These are phyloP conservation scores for Neofusicoccum umdonicola DNA, from an alignment of 2,329 filamentous ascomycete genomes.

Conservation along the genomic window DNA sequence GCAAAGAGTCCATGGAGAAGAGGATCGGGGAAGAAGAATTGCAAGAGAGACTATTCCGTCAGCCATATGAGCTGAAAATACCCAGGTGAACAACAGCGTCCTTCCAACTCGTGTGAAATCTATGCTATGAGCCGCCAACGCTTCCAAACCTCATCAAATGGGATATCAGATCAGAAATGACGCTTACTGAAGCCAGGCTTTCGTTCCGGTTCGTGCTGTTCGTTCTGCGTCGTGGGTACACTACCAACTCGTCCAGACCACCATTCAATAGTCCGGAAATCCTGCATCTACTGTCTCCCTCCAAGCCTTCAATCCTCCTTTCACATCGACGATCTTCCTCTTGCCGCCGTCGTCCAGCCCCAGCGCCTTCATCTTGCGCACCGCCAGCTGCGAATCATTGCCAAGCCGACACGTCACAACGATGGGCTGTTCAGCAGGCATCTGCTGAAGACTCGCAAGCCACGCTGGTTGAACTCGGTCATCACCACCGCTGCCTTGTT, in stretches of 20 bases:
- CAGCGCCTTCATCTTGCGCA: conserved; percentile 62
- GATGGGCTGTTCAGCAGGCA: conserved; percentile 53
- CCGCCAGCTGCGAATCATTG: conserved; percentile 74
- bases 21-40: too few species aligned
- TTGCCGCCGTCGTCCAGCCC: conserved; percentile 47
- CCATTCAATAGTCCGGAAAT: conserved; percentile 57
- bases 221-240: too few species aligned
- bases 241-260: too few species aligned
- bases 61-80: too few species aligned
- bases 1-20: too few species aligned
- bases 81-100: neutral
- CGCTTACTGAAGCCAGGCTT: neutral
- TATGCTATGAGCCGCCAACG: neutral
- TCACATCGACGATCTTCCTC: conserved; percentile 67
- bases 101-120: neutral
- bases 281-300: conserved; percentile 62
- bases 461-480: conserved; percentile 24
- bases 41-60: too few species aligned
- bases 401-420: conserved; percentile 73
- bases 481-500: neutral
- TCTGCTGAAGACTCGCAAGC: conserved; percentile 28
- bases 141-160: neutral
- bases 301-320: conserved; percentile 72
- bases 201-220: too few species aligned
- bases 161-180: neutral